phyloP scores from a whole-genome alignment of 371 early-diverging fungal genomes.

The Rhizomucor miehei region DNA sequence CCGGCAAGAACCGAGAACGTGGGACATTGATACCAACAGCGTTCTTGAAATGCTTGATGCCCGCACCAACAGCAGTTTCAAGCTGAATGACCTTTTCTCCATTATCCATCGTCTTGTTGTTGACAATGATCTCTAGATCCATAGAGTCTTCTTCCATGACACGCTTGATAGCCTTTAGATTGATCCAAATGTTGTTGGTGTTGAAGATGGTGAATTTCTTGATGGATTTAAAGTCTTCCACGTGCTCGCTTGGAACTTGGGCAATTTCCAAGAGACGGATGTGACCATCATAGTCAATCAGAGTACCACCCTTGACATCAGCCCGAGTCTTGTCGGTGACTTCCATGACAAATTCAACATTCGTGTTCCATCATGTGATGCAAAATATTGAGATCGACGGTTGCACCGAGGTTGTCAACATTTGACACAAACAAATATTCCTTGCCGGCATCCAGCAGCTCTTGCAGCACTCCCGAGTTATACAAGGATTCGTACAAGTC shows the following conservation, averaged over 20 bases:
- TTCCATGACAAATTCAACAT: slow-evolving; percentile 98
- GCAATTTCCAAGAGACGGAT: slow-evolving; percentile 98
- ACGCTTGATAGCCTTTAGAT: slow-evolving; percentile 95
- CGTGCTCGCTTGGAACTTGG: slow-evolving; percentile 97
- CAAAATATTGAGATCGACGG: slow-evolving; percentile 93
- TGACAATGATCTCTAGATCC: slow-evolving; percentile 97
- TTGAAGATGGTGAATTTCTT: slow-evolving; percentile 99
- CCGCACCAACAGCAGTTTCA: slow-evolving; percentile 99
- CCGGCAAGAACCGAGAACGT: slow-evolving; percentile 97
- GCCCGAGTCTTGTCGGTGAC: slow-evolving; percentile 99
- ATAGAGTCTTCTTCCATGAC: slow-evolving; percentile 82
- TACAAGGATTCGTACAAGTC: slow-evolving; percentile 94
- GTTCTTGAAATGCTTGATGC: slow-evolving; percentile 97
- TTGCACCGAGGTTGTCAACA: slow-evolving; percentile 99
- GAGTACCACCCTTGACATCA: slow-evolving; percentile 99
- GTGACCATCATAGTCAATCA: slow-evolving; percentile 95
- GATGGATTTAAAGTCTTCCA: slow-evolving; percentile 98
- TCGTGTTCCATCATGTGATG: slow-evolving; percentile 87
- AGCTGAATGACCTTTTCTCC: slow-evolving; percentile 98
- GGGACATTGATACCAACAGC: slow-evolving; percentile 99
- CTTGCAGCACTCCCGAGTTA: slow-evolving; percentile 93
- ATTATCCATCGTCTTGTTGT: slow-evolving; percentile 83
- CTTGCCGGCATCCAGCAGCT: slow-evolving; percentile 94
- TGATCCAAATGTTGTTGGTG: slow-evolving; percentile 99
- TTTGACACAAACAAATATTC: slow-evolving; percentile 99